Base-by-base conservation (phyloP, 2,329 filamentous ascomycete genomes). In the Trichoderma atrobrunneum region DNA sequence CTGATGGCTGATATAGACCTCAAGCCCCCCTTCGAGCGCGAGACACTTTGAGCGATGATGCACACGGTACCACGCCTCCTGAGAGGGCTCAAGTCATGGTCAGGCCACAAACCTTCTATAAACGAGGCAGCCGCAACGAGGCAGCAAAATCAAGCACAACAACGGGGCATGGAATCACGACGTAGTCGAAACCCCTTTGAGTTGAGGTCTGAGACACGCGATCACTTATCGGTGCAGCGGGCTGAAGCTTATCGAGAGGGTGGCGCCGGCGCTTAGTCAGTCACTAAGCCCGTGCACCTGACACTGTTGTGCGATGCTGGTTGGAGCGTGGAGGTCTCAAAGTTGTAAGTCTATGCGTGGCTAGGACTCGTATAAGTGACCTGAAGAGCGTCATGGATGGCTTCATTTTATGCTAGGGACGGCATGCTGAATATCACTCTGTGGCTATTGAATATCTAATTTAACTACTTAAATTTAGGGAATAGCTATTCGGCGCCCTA, bases 141-240 rank as follows among this genome's bases (percentile, higher is more conserved):
- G 51, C 32, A 57, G 34, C 18, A 51, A 26, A 36, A 56, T 63
- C 59, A 67, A 67, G 48, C 39, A 54, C 14, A 62, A 51, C 21
- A n/a, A 48, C 56, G 63, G 51, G 56, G 56, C 71, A 68, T 64
- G 59, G 71, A 72, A 72, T 72, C 64, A 72, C 61, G 11, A 66
- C 64, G 30, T 21, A n/a, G 62, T 59, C 34, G 32, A 28, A 63
- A 26, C 39, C 48, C 48, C 69, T 51, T 51, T 62, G 61, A 56
- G 67, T 65, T 63, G 65, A 71, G 70, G 70, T 72, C 21, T 64
- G 63, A 74, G 73, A 75, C 74, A 74, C 72, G 73, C 74, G 73
- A 74, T 73, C 72, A 72, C 56, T 69, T 69, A 69, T 69, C 66
- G 66, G 54, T 34, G n/a, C 48, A 57, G 72, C 61, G 67, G 72